Base-by-base conservation (phyloP, 2,329 filamentous ascomycete species). In the Claviceps quebecensis region DNA sequence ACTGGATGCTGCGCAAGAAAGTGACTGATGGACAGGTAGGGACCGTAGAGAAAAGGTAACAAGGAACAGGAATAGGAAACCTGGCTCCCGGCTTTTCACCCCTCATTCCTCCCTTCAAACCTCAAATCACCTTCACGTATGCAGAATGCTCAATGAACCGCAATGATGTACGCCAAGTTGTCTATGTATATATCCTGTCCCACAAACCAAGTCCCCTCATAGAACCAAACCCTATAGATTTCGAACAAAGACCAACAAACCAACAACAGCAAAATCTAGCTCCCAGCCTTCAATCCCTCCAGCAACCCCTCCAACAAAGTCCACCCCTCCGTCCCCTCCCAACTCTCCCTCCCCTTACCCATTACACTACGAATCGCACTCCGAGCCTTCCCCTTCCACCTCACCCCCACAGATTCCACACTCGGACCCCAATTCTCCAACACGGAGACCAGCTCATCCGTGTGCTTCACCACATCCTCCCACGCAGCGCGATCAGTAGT, bases 381-480 rank as follows among this genome's bases (percentile, higher is more conserved):
- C 59, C 87, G 76, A 0, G 87, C 87, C 76, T 95, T 97, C 56
- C 86, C 86, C 65, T 80, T 86, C 93, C 93, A 98, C 60, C 83
- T 83, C 53, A 76, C 77, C 2, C 87, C 87, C 2, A 96, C 81
- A 34, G 80, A 62, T 55, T 82, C 80, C 19, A 81, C 74, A 56
- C 78, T 74, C 0, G 73, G 70, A 0, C 86, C 86, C 59, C 89
- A 81, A 64, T 84, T 88, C 68, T 93, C 86, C 67, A 96, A 87
- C 49, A 86, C 80, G 56, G 86, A 83, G 1, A 93, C 87, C 43
- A 97, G 68, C 62, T 87, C 82, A 52, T 89, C 80, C 0, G 93
- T 97, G 49, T 87, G 79, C 55, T 80, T 74, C 2, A 94, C 87
- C 4, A 94, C 80, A 1, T 74, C 73, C 53, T 80, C 70, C 86